Conservation (phyloP, 208 protist genomes). For the Trypanosoma avium region DNA sequence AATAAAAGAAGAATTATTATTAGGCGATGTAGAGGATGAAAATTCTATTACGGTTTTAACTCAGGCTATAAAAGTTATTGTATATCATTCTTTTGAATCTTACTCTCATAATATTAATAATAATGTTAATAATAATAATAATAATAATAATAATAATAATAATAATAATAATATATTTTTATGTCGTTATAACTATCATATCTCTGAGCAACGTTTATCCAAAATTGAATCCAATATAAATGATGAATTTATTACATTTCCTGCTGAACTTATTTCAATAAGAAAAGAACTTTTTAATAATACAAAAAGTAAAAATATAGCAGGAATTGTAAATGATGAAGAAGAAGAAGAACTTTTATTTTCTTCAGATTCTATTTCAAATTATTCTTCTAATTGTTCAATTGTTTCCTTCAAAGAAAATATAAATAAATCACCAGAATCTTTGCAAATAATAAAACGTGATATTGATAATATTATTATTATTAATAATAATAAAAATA, state of each 20-base stretch:
- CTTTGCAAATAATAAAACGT: too few relatives aligned
- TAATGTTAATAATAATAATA: too few relatives aligned
- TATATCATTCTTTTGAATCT: conserved; percentile 5
- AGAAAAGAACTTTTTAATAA: too few relatives aligned
- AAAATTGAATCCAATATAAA: conserved; percentile 4
- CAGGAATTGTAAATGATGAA: conserved; percentile 18
- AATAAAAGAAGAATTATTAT: conserved; percentile 24
- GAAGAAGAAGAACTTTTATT: conserved; percentile 10
- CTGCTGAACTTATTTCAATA: neutral
- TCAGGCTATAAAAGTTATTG: conserved; percentile 7
- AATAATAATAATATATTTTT: conserved; percentile 6
- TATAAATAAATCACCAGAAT: too few relatives aligned
- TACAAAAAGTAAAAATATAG: neutral
- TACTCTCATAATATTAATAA: neutral
- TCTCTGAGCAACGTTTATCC: conserved; percentile 22
- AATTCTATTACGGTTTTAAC: conserved; percentile 22
- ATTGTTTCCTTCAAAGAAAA: neutral
- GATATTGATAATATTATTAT: too few relatives aligned
- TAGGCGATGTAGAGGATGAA: conserved; percentile 33
- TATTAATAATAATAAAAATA: too few relatives aligned
- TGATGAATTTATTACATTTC: conserved; percentile 12
- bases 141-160: neutral
- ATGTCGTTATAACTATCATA: conserved; percentile 40
- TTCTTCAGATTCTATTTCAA: neutral
- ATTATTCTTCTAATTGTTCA: neutral